A percentile compares a stretch with the other conserved stretches of the same genome.
Evolutionary conservation across 768 basidiomycete species (phyloP).

Genomic region (Tephrocybe sp.): DNA sequence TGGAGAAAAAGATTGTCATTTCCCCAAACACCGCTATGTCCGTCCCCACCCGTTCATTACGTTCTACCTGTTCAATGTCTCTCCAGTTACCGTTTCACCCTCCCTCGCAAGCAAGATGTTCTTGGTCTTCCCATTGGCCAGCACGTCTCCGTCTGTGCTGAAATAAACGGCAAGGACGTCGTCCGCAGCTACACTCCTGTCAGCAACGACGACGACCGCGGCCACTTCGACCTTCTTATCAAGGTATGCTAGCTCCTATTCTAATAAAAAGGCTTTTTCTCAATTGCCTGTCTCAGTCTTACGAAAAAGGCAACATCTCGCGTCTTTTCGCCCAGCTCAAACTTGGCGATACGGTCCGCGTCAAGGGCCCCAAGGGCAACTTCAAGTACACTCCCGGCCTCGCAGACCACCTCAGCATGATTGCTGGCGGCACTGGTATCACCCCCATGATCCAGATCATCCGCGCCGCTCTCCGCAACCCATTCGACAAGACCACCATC

Average conservation of each 20-base stretch:
- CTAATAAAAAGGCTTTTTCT: too few species aligned
- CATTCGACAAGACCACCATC: constrained; percentile 79
- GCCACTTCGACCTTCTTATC: constrained; percentile 94
- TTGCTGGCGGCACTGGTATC: constrained; percentile 97
- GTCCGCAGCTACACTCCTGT: constrained; percentile 95
- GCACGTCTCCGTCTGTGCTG: constrained; percentile 90
- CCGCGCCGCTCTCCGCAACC: constrained; percentile 88
- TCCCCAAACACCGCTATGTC: constrained; percentile 97
- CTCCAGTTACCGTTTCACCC: constrained; percentile 85
- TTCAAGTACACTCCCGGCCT: constrained; percentile 81
- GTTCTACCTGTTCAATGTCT: not conserved
- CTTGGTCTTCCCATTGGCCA: constrained; percentile 96
- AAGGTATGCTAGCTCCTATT: constrained; percentile 56
- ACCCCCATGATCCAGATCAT: constrained; percentile 99
- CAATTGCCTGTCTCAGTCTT: too few species aligned
- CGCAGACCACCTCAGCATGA: constrained; percentile 88
- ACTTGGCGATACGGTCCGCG: constrained; percentile 81
- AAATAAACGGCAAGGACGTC: constrained; percentile 89
- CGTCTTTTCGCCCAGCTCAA: constrained; percentile 79
- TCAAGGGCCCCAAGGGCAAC: constrained; percentile 96
- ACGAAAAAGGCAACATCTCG: constrained; percentile 98
- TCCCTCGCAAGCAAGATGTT: constrained; percentile 70
- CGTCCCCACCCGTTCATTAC: constrained; percentile 23
- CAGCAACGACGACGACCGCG: constrained; percentile 88
- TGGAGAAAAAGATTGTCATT: constrained; percentile 77